Conservation (phyloP, 2,329 filamentous ascomycete genomes). For the Trichoderma harzianum region DNA sequence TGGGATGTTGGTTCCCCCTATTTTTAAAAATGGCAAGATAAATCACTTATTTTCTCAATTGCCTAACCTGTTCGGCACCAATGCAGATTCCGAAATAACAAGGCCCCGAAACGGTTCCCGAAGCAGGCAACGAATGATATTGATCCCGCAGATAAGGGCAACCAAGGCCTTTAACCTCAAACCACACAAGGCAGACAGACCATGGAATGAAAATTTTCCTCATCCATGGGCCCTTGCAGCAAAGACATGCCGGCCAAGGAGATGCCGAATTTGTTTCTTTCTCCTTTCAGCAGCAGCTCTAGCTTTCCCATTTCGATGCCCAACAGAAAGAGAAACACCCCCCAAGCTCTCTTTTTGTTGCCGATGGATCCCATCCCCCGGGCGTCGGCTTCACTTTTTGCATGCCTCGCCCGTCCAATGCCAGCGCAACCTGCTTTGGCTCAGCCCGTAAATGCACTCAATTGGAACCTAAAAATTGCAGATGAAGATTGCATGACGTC, state of each 20-base stretch:
- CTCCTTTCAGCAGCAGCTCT: neutral
- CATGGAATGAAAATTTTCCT: neutral
- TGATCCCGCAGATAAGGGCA: constrained; percentile 5
- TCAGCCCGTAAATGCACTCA: neutral
- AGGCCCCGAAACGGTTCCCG: neutral
- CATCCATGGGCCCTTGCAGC: neutral
- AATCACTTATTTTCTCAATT: neutral
- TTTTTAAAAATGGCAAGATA: neutral
- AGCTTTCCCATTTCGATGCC: neutral
- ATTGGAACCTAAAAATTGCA: neutral
- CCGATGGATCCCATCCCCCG: neutral
- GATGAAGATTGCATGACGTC: neutral
- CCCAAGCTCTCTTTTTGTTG: neutral
- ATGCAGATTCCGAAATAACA: neutral
- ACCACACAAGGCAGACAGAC: neutral
- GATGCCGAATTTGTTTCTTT: neutral
- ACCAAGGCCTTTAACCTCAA: neutral
- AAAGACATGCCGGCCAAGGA: neutral
- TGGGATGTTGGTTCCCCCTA: neutral
- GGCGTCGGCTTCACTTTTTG: neutral
- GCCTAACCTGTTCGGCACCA: neutral
- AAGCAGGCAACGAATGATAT: neutral
- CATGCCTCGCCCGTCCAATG: neutral
- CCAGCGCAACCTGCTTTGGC: neutral
- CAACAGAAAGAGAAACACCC: neutral